Base-by-base conservation (phyloP, 257 asterid species). In the Solanum etuberosum region DNA sequence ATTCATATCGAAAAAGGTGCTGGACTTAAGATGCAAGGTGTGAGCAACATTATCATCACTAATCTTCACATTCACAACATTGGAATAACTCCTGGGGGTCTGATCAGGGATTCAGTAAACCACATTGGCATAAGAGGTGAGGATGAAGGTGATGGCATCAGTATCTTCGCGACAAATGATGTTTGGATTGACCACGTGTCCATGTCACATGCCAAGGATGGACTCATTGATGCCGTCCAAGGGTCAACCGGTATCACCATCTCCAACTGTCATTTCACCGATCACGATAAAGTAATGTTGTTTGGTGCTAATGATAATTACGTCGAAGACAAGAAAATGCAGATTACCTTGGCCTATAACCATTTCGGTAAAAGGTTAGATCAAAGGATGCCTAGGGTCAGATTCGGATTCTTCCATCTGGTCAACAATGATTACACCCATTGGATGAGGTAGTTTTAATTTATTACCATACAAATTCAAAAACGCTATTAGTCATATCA, bases 361-460 rank as follows among this genome's bases (percentile, higher is more conserved):
- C 94, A 93, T 37, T 93, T 93, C 5, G 93, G 94, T 3, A 92
- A 91, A 88, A 90, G 94, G 74, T 23, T 93, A 89, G 86, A 90
- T 20, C 94, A 92, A 72, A 92, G 94, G 73, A 91, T 93, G 95
- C 94, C 95, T 3, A 90, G 95, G 74, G 89, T 93, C 43, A 87
- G 96, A 21, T 87, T 70, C 37, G 98, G 98, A 0, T 93, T 87
- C 86, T 83, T 92, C 89, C 98, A 94, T 5, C 94, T 94, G 0
- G 98, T 93, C 10, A 94, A 94, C 92, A 94, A 94, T 3, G 98
- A 94, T 84, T 94, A 94, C 90, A 94, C 96, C 0, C 96, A 93
- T 31, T 94, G 98, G 98, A 86, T 81, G 85, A 81, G 85, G 85
- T 74, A 73, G 8, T 8, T 5, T 14, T 0, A 6, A 3, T 67